A percentile compares a stretch with the other conserved stretches of the same genome.
Evolutionary conservation across 345 rosid genomes (phyloP).

Genomic region (Eucalyptus marginata): DNA sequence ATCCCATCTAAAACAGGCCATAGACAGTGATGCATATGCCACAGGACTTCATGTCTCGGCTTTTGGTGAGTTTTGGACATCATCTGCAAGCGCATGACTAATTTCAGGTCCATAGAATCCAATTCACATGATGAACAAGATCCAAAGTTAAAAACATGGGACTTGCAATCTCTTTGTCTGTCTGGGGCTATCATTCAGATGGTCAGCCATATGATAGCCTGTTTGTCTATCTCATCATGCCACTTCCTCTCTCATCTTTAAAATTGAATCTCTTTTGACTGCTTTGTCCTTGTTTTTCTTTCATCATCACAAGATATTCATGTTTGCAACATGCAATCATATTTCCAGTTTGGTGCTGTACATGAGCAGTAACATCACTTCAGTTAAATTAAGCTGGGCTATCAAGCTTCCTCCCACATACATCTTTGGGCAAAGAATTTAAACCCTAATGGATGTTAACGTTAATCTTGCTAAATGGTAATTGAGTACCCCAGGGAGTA

Average conservation of each 20-base stretch:
- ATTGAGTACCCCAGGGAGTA: neutral
- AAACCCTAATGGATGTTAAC: neutral
- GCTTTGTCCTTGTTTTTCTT: neutral
- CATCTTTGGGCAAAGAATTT: neutral
- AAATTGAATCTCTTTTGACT: neutral
- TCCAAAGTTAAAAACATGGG: neutral
- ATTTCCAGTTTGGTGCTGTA: neutral
- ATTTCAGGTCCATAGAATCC: neutral
- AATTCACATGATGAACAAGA: slow-evolving; percentile 5
- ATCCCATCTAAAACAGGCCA: neutral
- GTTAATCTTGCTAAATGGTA: neutral
- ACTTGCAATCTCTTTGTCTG: neutral
- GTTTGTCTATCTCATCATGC: neutral
- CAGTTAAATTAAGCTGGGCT: neutral
- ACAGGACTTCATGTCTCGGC: neutral
- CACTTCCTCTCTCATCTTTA: neutral
- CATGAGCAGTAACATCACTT: neutral
- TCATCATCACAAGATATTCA: neutral
- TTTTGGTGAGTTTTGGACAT: neutral
- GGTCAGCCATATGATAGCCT: neutral
- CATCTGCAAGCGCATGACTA: neutral
- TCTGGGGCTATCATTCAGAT: neutral
- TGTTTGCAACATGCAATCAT: neutral
- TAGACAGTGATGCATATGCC: neutral
- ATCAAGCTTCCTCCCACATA: neutral